These are phyloP conservation scores for Diversispora eburnea DNA, from an alignment of 192 early-diverging fungal species.

Conservation along the genomic window DNA sequence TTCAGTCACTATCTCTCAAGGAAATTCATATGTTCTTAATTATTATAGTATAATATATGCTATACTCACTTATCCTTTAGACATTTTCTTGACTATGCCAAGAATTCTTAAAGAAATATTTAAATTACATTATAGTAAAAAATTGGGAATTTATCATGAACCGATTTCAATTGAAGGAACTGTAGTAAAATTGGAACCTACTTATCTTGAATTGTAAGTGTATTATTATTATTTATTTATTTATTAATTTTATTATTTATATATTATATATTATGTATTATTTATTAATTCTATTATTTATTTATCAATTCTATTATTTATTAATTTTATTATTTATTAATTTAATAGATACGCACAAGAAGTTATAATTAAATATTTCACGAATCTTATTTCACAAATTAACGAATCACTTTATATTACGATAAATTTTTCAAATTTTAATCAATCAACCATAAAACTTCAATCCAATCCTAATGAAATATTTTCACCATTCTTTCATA, in stretches of 20 bases:
- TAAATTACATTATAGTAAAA: slow-evolving; percentile 42
- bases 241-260: background rate
- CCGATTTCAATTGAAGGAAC: slow-evolving; percentile 35
- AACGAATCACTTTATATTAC: background rate
- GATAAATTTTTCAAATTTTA: slow-evolving; percentile 20
- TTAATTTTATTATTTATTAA: background rate
- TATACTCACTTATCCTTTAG: slow-evolving; percentile 40
- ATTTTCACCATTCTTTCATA: background rate
- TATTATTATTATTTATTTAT: background rate
- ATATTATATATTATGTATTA: background rate
- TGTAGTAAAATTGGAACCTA: slow-evolving; percentile 20
- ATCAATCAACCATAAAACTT: slow-evolving; percentile 9
- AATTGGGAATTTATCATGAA: slow-evolving; percentile 45
- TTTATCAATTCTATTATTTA: too few species aligned
- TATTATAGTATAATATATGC: slow-evolving; percentile 22
- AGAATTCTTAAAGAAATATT: slow-evolving; percentile 37
- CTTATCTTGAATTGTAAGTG: slow-evolving; percentile 12
- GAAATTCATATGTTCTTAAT: too few species aligned
- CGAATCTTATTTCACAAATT: background rate
- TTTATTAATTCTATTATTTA: too few species aligned
- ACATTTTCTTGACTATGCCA: background rate
- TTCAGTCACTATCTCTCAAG: too few species aligned
- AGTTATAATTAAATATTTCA: slow-evolving; percentile 20
- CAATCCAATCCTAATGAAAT: background rate
- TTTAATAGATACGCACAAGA: slow-evolving; percentile 26